These are phyloP conservation scores for Eimeria praecox DNA, from an alignment of 169 alveolate genomes.

Conservation along the genomic window DNA sequence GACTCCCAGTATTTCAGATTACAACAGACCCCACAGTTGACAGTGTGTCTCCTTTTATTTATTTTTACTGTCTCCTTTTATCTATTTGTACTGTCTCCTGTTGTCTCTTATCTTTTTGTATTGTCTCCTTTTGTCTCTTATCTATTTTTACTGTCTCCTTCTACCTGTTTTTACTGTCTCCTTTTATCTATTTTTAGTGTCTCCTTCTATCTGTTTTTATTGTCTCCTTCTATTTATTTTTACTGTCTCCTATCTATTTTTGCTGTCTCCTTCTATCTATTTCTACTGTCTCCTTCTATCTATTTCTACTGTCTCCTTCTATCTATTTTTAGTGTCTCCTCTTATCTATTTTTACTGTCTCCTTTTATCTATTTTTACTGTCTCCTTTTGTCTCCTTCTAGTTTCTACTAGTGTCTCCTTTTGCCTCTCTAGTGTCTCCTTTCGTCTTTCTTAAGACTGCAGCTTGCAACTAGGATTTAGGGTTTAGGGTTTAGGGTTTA, in stretches of 20 bases:
- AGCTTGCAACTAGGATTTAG: too few species aligned
- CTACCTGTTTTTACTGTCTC: too few species aligned
- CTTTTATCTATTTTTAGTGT: not conserved
- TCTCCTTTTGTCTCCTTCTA: not conserved
- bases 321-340: too few species aligned
- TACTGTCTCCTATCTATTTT: not conserved
- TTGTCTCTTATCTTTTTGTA: too few species aligned
- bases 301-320: too few species aligned
- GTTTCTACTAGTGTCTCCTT: too few species aligned
- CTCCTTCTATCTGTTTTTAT: too few species aligned
- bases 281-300: not conserved
- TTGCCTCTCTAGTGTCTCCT: too few species aligned
- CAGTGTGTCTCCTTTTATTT: slow-evolving; percentile 76
- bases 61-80: not conserved
- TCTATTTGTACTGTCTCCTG: too few species aligned
- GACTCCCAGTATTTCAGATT: slow-evolving; percentile 92
- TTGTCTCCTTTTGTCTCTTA: not conserved
- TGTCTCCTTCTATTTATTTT: too few species aligned
- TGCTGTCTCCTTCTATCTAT: slow-evolving; percentile 19
- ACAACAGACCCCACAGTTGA: slow-evolving; percentile 89
- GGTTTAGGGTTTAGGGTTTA: slow-evolving; percentile 38
- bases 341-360: not conserved
- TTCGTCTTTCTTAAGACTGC: too few species aligned
- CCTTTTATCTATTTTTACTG: not conserved
- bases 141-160: not conserved